Evolutionary conservation across 192 early-diverging fungal genomes (phyloP).

Genomic region (Phycomyces nitens): DNA sequence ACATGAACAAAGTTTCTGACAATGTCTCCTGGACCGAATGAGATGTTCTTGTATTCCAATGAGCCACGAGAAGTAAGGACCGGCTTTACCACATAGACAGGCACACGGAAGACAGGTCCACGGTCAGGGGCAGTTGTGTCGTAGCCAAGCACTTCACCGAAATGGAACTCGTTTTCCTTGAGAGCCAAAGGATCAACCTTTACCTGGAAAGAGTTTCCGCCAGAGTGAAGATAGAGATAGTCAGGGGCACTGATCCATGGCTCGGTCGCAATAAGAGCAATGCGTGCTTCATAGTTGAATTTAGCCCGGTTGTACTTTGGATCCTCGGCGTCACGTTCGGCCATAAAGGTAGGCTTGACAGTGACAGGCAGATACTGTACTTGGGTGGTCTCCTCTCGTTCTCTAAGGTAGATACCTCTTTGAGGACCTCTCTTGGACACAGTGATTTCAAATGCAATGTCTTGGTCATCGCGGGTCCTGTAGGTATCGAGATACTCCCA

Average conservation of each 20-base stretch:
- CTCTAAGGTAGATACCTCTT: slow-evolving; percentile 89
- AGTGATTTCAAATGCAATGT: slow-evolving; percentile 63
- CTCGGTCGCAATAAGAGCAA: slow-evolving; percentile 64
- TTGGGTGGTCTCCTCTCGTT: slow-evolving; percentile 64
- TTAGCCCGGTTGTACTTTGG: slow-evolving; percentile 57
- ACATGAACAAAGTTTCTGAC: slow-evolving; percentile 79
- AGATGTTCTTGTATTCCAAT: slow-evolving; percentile 51
- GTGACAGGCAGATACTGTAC: slow-evolving; percentile 53
- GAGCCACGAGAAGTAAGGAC: slow-evolving; percentile 28
- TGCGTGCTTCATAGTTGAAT: slow-evolving; percentile 76
- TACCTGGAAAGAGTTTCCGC: slow-evolving; percentile 61
- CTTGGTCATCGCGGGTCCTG: slow-evolving; percentile 53
- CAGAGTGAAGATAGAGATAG: slow-evolving; percentile 64
- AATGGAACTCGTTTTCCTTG: slow-evolving; percentile 71
- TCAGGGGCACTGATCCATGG: slow-evolving; percentile 80
- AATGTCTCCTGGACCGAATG: slow-evolving; percentile 74
- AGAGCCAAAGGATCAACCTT: slow-evolving; percentile 81
- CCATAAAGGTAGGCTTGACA: slow-evolving; percentile 59
- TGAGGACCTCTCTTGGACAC: slow-evolving; percentile 37
- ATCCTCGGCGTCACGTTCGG: slow-evolving; percentile 53
- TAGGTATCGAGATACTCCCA: slow-evolving; percentile 75
- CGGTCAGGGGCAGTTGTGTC: slow-evolving; percentile 69
- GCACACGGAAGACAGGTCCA: slow-evolving; percentile 82
- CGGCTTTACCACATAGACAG: slow-evolving; percentile 88
- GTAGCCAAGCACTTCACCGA: slow-evolving; percentile 72